A percentile compares a stretch with the other conserved stretches of the same genome.
These are phyloP conservation scores for Babesia bigemina DNA, from an alignment of 169 alveolate genomes.

Conservation along the genomic window DNA sequence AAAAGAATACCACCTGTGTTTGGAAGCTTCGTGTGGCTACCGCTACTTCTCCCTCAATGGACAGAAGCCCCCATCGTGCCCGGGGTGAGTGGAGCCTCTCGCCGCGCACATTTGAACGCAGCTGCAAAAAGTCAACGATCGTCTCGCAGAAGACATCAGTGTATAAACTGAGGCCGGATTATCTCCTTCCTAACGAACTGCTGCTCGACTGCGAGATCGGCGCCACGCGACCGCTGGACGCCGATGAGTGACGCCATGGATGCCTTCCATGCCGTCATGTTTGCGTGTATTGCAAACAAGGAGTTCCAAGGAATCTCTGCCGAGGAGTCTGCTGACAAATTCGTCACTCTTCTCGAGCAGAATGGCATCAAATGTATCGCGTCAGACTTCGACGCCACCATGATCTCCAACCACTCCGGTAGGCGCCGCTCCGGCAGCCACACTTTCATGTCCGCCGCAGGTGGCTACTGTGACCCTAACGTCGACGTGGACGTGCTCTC, in stretches of 20 bases:
- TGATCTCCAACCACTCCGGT: slow-evolving; percentile 65
- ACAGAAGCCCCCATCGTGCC: slow-evolving; percentile 57
- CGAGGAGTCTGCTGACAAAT: slow-evolving; percentile 53
- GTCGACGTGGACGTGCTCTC: slow-evolving; percentile 41
- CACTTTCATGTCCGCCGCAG: background rate
- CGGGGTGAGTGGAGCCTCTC: slow-evolving; percentile 14
- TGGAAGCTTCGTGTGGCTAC: slow-evolving; percentile 19
- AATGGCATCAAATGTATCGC: slow-evolving; percentile 58
- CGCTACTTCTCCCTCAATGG: slow-evolving; percentile 44
- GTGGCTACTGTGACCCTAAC: slow-evolving; percentile 53
- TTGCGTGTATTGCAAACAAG: slow-evolving; percentile 26
- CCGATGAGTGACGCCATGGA: slow-evolving; percentile 35
- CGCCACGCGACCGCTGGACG: slow-evolving; percentile 15
- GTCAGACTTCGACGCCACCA: slow-evolving; percentile 67
- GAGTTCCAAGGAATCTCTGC: slow-evolving; percentile 33
- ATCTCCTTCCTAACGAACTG: slow-evolving; percentile 39
- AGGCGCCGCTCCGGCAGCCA: background rate
- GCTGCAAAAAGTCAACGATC: slow-evolving; percentile 38
- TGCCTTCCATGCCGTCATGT: slow-evolving; percentile 43
- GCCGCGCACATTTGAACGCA: background rate
- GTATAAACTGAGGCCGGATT: slow-evolving; percentile 40
- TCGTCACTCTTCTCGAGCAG: slow-evolving; percentile 56
- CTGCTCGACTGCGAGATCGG: slow-evolving; percentile 36
- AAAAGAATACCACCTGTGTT: slow-evolving; percentile 40
- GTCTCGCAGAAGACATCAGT: slow-evolving; percentile 34